Percentiles rank a stretch among this genome's conserved stretches.
Conservation (phyloP, 148 eudicot genomes). For the Gaultheria prostrata region DNA sequence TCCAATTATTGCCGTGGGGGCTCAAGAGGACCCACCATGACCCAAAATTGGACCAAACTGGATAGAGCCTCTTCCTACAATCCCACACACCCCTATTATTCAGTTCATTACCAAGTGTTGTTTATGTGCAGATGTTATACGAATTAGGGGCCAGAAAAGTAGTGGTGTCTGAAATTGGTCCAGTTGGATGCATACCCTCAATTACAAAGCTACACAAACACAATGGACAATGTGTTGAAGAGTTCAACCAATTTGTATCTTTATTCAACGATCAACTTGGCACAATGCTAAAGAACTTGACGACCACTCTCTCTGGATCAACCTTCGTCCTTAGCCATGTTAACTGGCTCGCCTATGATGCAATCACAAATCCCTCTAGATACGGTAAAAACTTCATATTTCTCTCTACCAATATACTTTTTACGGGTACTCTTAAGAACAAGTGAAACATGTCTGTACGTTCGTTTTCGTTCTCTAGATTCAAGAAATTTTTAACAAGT, state of each 20-base stretch:
- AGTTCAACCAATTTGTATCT: slow-evolving; percentile 32
- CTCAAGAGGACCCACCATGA: too few species aligned
- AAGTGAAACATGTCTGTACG: too few species aligned
- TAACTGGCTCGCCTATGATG: slow-evolving; percentile 49
- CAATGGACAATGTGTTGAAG: slow-evolving; percentile 44
- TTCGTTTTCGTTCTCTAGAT: too few species aligned
- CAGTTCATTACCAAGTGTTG: too few species aligned
- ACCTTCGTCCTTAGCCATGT: slow-evolving; percentile 42
- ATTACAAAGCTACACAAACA: slow-evolving; percentile 20
- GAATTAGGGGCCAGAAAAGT: slow-evolving; percentile 50
- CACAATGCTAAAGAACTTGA: slow-evolving; percentile 36
- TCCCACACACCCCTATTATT: too few species aligned
- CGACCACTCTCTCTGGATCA: slow-evolving; percentile 42
- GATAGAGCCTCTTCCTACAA: too few species aligned
- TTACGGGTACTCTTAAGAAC: too few species aligned
- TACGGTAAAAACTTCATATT: slow-evolving; percentile 42
- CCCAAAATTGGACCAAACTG: too few species aligned
- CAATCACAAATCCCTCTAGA: slow-evolving; percentile 39
- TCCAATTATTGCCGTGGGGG: too few species aligned
- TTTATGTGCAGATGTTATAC: slow-evolving; percentile 21
- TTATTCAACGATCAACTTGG: slow-evolving; percentile 46
- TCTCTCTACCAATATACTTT: neutral
- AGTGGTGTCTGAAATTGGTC: slow-evolving; percentile 52
- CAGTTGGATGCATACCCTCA: slow-evolving; percentile 66
- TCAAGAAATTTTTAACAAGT: neutral